Percentiles rank a stretch among this genome's conserved stretches.
Evolutionary conservation across 2,329 filamentous ascomycete genomes (phyloP).

Genomic region (Davidsoniella neocaledoniae): DNA sequence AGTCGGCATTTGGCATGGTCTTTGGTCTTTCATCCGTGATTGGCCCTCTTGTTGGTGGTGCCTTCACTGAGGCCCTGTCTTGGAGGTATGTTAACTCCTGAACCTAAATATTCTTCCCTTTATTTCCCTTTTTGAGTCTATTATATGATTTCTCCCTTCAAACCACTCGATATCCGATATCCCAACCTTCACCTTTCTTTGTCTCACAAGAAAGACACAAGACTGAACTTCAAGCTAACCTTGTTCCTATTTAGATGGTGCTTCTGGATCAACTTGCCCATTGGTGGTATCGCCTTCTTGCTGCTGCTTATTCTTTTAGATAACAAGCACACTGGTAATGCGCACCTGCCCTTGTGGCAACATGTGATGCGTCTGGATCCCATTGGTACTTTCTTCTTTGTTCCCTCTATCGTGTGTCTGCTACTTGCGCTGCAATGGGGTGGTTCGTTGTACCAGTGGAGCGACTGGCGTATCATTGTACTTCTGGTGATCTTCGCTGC

Average conservation of each 20-base stretch:
- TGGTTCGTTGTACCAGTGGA: conserved; percentile 36
- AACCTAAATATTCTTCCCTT: not conserved
- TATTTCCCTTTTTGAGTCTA: not conserved
- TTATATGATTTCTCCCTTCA: not conserved
- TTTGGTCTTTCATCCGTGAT: conserved; percentile 38
- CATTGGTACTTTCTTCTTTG: conserved; percentile 40
- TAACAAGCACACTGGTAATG: conserved; percentile 18
- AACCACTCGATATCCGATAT: not conserved
- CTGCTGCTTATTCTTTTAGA: conserved; percentile 33
- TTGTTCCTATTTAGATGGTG: conserved; percentile 27
- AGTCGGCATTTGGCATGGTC: conserved; percentile 36
- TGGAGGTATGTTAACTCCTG: conserved; percentile 26
- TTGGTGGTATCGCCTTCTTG: conserved; percentile 33
- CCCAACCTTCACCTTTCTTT: not conserved
- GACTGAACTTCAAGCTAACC: not conserved
- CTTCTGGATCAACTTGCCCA: conserved; percentile 42
- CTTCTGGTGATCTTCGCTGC: conserved; percentile 35
- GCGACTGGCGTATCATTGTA: conserved; percentile 32
- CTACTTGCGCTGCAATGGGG: conserved; percentile 49
- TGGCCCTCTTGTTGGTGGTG: conserved; percentile 37
- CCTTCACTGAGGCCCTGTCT: conserved; percentile 28
- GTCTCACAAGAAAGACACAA: too few relatives aligned
- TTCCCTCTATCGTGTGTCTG: conserved; percentile 42
- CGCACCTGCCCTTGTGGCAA: conserved; percentile 20
- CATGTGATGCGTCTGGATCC: conserved; percentile 39